Base-by-base conservation (phyloP, 352 stramenopile genomes). In the Pythium rishiriense region DNA sequence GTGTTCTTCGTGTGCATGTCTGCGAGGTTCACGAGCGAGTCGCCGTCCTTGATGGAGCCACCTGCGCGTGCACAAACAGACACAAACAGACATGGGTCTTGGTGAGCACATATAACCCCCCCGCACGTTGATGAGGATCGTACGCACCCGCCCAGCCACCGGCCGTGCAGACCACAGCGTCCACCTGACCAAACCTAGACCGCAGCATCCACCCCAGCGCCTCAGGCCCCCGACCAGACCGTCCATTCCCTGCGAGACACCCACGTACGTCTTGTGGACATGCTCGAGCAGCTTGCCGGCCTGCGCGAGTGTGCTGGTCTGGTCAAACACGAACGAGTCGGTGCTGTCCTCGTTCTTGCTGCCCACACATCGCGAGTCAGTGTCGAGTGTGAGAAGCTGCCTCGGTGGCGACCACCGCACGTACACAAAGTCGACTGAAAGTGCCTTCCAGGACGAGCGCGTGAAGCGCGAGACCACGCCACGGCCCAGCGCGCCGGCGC, bases 1-100 rank as follows among this genome's bases (percentile, higher is more conserved):
- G 86, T 85, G 65, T 94, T 94, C 73, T 90, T 90, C 19, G 66
- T 51, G 56, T 91, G 79, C 82, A 95, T 91, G 33, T 90, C 72
- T 1, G 74, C 59, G 22, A 93, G 51, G 55, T 88, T 89, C 6
- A 70, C 54, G n/a, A 93, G 76, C 33, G 84, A 73, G 17, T 90
- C 78, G 12, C 63, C 58, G 41, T 89, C 78, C 26, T 77, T 81
- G 64, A 94, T 89, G 53, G 79, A 91, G 19, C 84, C 86, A 21
- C 84, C 83, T 75, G 28, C 11, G 53, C 12, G 1, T 59, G 0
- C 24, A 31, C 39, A 46, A 7, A 21, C 22, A 22, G 33, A 52
- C 9, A 46, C 19, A 46, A 17, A n/a, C n/a, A n/a, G n/a, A n/a
- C n/a, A n/a, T n/a, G n/a, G n/a, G n/a, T n/a, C n/a, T n/a, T n/a